phyloP scores from a whole-genome alignment of 2,329 filamentous ascomycete species.

The Fusarium anthophilum region DNA sequence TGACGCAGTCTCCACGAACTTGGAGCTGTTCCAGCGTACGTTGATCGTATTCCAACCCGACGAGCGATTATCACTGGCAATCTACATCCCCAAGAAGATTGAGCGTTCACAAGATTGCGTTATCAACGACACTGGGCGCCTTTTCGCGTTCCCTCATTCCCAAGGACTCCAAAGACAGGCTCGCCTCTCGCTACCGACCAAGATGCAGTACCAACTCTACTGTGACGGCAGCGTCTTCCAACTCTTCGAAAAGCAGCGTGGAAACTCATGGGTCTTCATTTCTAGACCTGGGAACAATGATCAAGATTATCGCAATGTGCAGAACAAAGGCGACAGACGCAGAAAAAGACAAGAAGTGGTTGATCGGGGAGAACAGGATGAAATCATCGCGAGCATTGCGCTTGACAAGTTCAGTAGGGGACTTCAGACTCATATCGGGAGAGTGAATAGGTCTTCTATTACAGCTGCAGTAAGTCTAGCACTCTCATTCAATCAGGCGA shows the following conservation, averaged over 20 bases:
- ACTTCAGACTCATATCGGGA: neutral
- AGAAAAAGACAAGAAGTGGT: neutral
- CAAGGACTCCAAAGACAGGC: neutral
- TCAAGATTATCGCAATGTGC: neutral
- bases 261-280: neutral
- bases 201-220: neutral
- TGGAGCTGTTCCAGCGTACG: neutral
- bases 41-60: neutral
- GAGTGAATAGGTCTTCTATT: neutral
- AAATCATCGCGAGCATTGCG: neutral
- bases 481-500: fast-evolving
- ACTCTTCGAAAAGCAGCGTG: neutral
- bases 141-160: neutral
- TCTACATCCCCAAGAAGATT: slow-evolving; percentile 1
- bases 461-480: neutral
- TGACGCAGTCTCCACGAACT: neutral
- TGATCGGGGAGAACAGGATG: neutral
- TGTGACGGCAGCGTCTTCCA: neutral
- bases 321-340: neutral
- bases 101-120: neutral
- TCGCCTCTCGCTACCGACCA: neutral
- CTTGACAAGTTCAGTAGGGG: neutral
- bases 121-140: neutral
- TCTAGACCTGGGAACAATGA: neutral
- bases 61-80: neutral